Conservation (phyloP, 768 basidiomycete genomes). For the Suillus placidus region DNA sequence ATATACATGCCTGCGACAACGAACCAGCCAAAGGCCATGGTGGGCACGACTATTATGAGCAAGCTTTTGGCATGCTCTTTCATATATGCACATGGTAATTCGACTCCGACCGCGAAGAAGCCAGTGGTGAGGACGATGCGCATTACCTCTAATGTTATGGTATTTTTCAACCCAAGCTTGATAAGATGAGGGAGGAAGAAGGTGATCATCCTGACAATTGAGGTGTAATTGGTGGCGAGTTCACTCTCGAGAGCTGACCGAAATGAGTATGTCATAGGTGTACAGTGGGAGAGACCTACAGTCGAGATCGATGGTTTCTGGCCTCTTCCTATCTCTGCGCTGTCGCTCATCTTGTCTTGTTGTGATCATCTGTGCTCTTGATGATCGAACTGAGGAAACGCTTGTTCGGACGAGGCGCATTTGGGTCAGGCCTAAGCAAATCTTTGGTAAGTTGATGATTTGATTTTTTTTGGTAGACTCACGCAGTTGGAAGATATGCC, state of each 20-base stretch:
- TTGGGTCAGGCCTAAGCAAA: slow-evolving; percentile 58
- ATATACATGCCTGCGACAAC: no score
- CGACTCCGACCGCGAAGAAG: no score
- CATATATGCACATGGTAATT: no score
- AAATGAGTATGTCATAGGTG: not conserved
- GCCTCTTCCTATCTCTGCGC: no score
- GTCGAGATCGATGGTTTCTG: slow-evolving; percentile 43
- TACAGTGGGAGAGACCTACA: slow-evolving; percentile 27
- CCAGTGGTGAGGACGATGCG: no score
- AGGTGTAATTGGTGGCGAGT: slow-evolving; percentile 55
- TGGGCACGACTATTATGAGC: no score
- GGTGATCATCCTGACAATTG: slow-evolving; percentile 50
- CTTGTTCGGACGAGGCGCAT: slow-evolving; percentile 80
- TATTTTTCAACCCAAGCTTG: slow-evolving; percentile 48
- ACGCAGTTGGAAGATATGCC: slow-evolving; percentile 66
- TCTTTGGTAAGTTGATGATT: slow-evolving; percentile 3
- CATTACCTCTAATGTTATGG: no score
- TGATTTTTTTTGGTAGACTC: slow-evolving; percentile 36
- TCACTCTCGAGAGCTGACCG: slow-evolving; percentile 36
- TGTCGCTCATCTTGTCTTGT: no score
- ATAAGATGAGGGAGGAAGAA: slow-evolving; percentile 58
- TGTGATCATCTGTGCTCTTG: slow-evolving; percentile 93
- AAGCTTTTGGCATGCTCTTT: no score
- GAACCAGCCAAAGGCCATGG: no score
- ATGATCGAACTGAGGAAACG: slow-evolving; percentile 86